Percentiles rank a stretch among this genome's conserved stretches.
These are phyloP conservation scores for Kernera saxatilis DNA, from an alignment of 345 rosid species.

Conservation along the genomic window DNA sequence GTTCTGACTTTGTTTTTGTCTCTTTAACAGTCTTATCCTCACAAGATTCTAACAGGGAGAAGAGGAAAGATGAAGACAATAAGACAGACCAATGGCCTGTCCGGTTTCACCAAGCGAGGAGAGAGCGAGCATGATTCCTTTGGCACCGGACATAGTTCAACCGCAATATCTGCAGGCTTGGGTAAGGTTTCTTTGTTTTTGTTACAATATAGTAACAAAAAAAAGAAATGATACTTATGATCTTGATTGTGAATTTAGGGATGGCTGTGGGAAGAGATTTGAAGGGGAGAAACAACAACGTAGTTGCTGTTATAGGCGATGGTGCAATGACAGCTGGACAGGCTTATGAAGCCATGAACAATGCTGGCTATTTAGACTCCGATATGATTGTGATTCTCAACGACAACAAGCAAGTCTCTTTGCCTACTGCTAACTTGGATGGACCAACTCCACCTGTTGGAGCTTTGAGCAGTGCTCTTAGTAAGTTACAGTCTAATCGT, in stretches of 20 bases:
- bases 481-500: constrained; percentile 79
- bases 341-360: constrained; percentile 99
- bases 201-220: neutral
- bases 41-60: constrained; percentile 94
- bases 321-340: constrained; percentile 99
- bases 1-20: neutral
- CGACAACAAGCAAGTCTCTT: constrained; percentile 93
- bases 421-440: constrained; percentile 89
- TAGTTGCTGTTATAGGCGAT: constrained; percentile 84
- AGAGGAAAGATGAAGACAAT: constrained; percentile 85
- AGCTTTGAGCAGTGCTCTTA: constrained; percentile 95
- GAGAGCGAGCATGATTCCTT: constrained; percentile 94
- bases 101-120: constrained; percentile 82
- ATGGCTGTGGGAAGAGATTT: constrained; percentile 96
- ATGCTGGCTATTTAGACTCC: constrained; percentile 87
- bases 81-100: constrained; percentile 85
- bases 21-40: constrained; percentile 66
- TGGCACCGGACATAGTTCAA: constrained; percentile 94
- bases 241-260: constrained; percentile 35
- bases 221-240: neutral
- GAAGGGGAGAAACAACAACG: constrained; percentile 65
- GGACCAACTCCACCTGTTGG: constrained; percentile 98
- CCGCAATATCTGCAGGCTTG: constrained; percentile 90
- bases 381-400: constrained; percentile 96
- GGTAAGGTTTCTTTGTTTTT: constrained; percentile 37